Evolutionary conservation across 2,329 filamentous ascomycete species (phyloP), one percentile per base, ranked within the genome.

Genomic region (Xylariaceae sp.): DNA sequence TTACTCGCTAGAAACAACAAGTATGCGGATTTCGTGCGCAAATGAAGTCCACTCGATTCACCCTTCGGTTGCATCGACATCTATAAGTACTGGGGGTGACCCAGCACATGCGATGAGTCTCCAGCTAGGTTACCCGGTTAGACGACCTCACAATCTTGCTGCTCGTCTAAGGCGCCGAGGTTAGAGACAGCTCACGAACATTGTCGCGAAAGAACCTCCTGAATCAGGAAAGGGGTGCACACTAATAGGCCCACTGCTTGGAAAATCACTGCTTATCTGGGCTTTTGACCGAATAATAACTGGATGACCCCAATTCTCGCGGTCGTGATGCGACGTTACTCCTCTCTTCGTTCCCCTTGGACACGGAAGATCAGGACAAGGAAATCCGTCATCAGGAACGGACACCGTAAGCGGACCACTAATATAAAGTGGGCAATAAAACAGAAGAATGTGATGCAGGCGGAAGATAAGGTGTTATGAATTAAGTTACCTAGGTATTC

Each of bases 201-300:
- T 12, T 30, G 11, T 11, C 31, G 41, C 6, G 35, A 29, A 34
- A 8, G 27, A 44, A 31, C n/a, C 5, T 35, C 29, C 35, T 19
- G n/a, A 47, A 50, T 9, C 19, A 26, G 9, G 5, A 42, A 50
- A 48, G 45, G 35, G 40, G 42, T 43, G 40, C 19, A 19, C 19
- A 19, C 19, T 35, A 52, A 41, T 49, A 9, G 39, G 11, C 27
- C 9, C 46, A 26, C 30, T 48, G 48, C n/a, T 4, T 5, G 56
- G 40, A 50, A 52, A 43, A 39, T 48, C n/a, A 34, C 42, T 52
- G 11, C 9, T 2, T 5, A 45, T 47, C 32, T 34, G 8, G 48
- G 35, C 31, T 30, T 57, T 60, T 55, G 55, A 50, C 57, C 50
- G 55, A 58, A 26, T 5, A 9, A 48, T 47, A 55, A 58, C 58